Evolutionary conservation across 371 early-diverging fungal genomes (phyloP).

Genomic region (Sporodiniella umbellata): DNA sequence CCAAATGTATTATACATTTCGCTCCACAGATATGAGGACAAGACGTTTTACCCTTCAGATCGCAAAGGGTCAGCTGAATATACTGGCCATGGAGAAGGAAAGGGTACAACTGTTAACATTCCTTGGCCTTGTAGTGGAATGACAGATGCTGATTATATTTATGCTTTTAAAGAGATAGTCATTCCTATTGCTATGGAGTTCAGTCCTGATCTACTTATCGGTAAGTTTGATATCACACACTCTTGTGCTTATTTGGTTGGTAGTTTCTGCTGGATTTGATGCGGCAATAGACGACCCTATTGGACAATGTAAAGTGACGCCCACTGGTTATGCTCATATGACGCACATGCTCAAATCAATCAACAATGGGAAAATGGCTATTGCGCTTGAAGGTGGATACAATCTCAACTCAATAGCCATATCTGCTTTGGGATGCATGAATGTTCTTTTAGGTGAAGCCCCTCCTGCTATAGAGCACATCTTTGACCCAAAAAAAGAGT

Average conservation of each 20-base stretch:
- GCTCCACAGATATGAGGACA: conserved; percentile 81
- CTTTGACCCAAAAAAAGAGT: conserved; percentile 33
- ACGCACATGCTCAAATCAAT: conserved; percentile 72
- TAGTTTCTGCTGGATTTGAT: conserved; percentile 90
- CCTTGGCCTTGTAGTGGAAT: conserved; percentile 79
- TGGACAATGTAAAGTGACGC: conserved; percentile 82
- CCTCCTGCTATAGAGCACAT: conserved; percentile 33
- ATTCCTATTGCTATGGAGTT: conserved; percentile 86
- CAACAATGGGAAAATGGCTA: conserved; percentile 69
- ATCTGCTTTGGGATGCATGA: conserved; percentile 75
- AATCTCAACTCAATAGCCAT: conserved; percentile 70
- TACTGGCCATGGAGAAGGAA: conserved; percentile 62
- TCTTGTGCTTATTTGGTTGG: too few relatives aligned
- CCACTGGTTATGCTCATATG: conserved; percentile 84
- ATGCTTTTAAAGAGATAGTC: conserved; percentile 73
- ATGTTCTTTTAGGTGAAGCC: conserved; percentile 66
- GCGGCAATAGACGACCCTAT: conserved; percentile 84
- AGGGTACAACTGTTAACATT: conserved; percentile 85
- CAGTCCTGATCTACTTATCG: conserved; percentile 77
- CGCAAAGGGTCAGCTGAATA: conserved; percentile 49
- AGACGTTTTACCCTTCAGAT: conserved; percentile 74
- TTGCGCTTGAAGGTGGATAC: conserved; percentile 87
- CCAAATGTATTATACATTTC: conserved; percentile 80
- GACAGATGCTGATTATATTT: conserved; percentile 85
- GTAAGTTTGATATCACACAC: conserved; percentile 25